Evolutionary conservation across 345 rosid species (phyloP).

Genomic region (Bruguiera sexangula): DNA sequence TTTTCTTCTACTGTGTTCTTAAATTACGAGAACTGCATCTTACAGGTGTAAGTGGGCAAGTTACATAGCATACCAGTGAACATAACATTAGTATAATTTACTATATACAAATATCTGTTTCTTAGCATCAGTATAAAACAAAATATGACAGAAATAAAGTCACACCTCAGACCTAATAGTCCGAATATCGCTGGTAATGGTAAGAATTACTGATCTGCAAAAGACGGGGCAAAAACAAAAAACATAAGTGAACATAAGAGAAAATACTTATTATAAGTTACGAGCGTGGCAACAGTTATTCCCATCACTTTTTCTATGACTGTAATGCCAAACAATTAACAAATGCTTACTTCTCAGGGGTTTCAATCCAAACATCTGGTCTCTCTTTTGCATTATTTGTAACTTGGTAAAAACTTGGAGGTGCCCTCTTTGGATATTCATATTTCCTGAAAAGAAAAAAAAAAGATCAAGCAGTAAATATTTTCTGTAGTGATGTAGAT

Average conservation of each 20-base stretch:
- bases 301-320: constrained; percentile 7
- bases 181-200: constrained; percentile 91
- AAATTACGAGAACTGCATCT: too few species aligned
- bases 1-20: too few species aligned
- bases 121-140: background rate
- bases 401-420: constrained; percentile 84
- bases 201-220: constrained; percentile 78
- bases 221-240: constrained; percentile 11
- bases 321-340: constrained; percentile 10
- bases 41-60: too few species aligned
- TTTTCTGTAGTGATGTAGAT: background rate
- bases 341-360: constrained; percentile 83
- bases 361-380: constrained; percentile 97
- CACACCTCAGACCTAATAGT: constrained; percentile 93
- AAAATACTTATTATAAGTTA: background rate
- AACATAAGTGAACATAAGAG: constrained; percentile 8
- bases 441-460: constrained; percentile 55
- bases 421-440: constrained; percentile 76
- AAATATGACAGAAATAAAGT: constrained; percentile 14
- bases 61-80: too few species aligned
- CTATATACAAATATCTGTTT: too few species aligned
- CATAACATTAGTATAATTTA: too few species aligned
- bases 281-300: background rate
- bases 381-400: constrained; percentile 89
- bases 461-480: constrained; percentile 11